A percentile compares a stretch with the other conserved stretches of the same genome.
These are phyloP conservation scores for Selaginella tamariscina DNA, from an alignment of 75 land plant genomes.

Conservation along the genomic window DNA sequence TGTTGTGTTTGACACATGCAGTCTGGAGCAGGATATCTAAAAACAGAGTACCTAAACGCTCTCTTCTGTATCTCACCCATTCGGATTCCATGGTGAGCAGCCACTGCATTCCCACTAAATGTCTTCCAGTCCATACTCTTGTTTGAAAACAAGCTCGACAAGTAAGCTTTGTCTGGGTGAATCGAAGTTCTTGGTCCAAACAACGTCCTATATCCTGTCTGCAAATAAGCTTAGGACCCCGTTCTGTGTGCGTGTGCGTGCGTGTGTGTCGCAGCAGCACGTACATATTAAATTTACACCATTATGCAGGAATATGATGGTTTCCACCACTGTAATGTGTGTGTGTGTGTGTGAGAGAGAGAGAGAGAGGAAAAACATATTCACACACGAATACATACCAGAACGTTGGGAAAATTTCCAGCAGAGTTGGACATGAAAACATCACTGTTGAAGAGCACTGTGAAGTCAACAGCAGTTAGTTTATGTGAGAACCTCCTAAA, in stretches of 20 bases:
- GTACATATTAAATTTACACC: neutral
- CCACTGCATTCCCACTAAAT: neutral
- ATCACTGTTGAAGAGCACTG: constrained; percentile 24
- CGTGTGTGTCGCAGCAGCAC: no score
- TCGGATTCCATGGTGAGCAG: constrained; percentile 12
- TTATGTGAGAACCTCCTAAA: neutral
- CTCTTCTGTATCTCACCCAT: constrained; percentile 17
- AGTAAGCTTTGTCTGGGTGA: constrained; percentile 27
- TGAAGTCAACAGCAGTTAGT: constrained; percentile 27
- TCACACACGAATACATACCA: constrained; percentile 7
- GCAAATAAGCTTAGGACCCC: neutral
- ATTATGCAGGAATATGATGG: neutral
- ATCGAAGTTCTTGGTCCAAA: constrained; percentile 24
- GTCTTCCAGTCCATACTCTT: constrained; percentile 5
- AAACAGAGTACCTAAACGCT: constrained; percentile 19
- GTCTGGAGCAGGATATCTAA: constrained; percentile 33
- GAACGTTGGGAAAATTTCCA: constrained; percentile 28
- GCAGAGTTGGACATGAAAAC: constrained; percentile 30
- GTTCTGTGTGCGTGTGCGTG: no score
- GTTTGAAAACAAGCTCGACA: constrained; percentile 19
- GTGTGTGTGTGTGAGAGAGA: neutral
- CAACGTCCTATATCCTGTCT: constrained; percentile 30
- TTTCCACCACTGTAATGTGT: neutral
- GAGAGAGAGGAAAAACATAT: neutral
- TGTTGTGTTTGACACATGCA: constrained; percentile 30